Conservation (phyloP, 805 yeast species). For the Tetrapisispora pingtungensis region DNA sequence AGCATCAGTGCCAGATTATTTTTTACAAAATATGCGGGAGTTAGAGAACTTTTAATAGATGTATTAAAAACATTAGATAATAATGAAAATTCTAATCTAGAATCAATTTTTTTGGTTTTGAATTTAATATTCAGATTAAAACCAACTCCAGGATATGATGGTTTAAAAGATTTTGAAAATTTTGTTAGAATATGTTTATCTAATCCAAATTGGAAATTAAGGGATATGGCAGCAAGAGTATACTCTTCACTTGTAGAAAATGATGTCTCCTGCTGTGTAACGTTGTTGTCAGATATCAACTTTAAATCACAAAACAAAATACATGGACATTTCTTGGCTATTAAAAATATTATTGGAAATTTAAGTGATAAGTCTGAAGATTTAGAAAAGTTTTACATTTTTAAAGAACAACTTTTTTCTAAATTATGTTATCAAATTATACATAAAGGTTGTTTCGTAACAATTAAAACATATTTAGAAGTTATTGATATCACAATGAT, state of each 20-base stretch:
- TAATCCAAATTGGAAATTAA: constrained; percentile 63
- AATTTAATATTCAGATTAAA: constrained; percentile 63
- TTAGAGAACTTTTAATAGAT: constrained; percentile 40
- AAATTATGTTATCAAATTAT: constrained; percentile 10
- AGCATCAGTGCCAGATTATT: constrained; percentile 52
- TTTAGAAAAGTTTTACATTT: background rate
- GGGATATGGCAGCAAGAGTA: constrained; percentile 79
- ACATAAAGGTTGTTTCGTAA: constrained; percentile 25
- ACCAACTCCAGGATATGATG: constrained; percentile 45
- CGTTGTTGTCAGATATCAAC: constrained; percentile 19
- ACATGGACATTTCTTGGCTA: constrained; percentile 54
- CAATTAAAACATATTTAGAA: constrained; percentile 30
- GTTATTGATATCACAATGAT: background rate
- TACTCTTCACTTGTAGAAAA: constrained; percentile 41
- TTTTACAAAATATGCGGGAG: constrained; percentile 52
- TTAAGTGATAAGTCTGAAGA: background rate
- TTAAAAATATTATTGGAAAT: constrained; percentile 28
- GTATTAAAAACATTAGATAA: constrained; percentile 29
- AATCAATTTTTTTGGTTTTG: constrained; percentile 64
- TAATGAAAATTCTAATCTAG: constrained; percentile 31
- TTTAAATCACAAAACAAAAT: constrained; percentile 32
- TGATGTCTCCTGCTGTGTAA: constrained; percentile 22
- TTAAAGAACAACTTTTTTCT: background rate
- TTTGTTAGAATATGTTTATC: constrained; percentile 40
- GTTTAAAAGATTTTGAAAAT: constrained; percentile 42